Conservation (phyloP, 805 yeast species). For the Candida nitratophila region DNA sequence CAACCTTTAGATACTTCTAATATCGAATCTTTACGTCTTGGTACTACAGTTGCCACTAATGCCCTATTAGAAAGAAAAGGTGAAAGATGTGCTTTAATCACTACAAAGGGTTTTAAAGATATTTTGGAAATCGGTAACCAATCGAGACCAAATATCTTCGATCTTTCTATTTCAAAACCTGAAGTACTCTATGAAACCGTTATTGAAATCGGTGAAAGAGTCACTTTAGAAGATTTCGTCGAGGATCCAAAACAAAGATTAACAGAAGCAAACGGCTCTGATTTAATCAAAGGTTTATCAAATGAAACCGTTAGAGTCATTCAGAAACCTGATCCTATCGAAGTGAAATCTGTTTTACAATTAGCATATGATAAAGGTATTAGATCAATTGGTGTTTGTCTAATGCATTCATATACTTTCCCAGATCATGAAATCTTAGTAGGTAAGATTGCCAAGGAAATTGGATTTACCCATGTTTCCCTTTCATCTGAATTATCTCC, state of each 20-base stretch:
- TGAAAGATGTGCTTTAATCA: constrained; percentile 74
- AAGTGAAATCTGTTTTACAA: constrained; percentile 34
- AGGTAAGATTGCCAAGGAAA: constrained; percentile 49
- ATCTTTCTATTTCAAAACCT: constrained; percentile 66
- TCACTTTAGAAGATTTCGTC: constrained; percentile 72
- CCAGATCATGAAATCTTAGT: constrained; percentile 61
- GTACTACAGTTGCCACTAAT: constrained; percentile 94
- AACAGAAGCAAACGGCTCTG: constrained; percentile 20
- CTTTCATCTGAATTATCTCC: constrained; percentile 66
- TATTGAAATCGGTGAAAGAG: constrained; percentile 83
- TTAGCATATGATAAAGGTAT: constrained; percentile 50
- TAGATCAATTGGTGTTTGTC: constrained; percentile 62
- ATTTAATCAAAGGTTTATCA: constrained; percentile 49
- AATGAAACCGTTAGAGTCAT: constrained; percentile 62
- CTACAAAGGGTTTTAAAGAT: constrained; percentile 86
- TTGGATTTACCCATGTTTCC: constrained; percentile 67
- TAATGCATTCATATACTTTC: constrained; percentile 67
- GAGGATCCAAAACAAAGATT: constrained; percentile 52
- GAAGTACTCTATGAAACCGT: constrained; percentile 68
- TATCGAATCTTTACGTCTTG: constrained; percentile 74
- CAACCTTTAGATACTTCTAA: constrained; percentile 52
- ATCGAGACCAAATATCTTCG: constrained; percentile 85
- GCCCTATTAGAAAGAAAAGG: constrained; percentile 92
- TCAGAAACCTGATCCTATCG: constrained; percentile 39
- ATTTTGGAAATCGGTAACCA: constrained; percentile 83